Percentiles rank a stretch among this genome's conserved stretches.
Conservation (phyloP, 768 basidiomycete species). For the Termitomyces sp. region DNA sequence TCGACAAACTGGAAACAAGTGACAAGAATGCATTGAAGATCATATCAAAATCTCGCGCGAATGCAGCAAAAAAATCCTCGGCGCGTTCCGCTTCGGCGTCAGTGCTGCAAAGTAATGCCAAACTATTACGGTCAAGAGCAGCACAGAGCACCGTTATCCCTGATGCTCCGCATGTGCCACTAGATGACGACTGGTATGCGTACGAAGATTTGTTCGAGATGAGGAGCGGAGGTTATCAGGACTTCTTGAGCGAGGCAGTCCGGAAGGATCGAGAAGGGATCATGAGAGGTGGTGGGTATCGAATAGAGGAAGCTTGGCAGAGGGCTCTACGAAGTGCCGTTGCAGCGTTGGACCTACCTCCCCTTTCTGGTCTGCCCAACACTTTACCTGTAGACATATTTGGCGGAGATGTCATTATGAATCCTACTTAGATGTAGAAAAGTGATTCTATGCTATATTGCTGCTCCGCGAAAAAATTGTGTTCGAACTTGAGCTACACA, state of each 20-base stretch:
- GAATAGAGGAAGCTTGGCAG: conserved; percentile 82
- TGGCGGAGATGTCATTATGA: conserved; percentile 48
- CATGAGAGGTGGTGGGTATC: conserved; percentile 83
- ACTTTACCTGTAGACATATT: conserved; percentile 21
- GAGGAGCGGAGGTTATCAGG: conserved; percentile 58
- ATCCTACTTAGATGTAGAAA: conserved; percentile 27
- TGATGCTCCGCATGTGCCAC: conserved; percentile 77
- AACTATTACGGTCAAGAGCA: conserved; percentile 59
- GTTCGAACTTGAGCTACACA: neutral
- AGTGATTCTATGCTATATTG: neutral
- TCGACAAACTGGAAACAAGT: conserved; percentile 79
- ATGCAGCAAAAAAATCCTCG: conserved; percentile 59
- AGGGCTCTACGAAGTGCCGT: conserved; percentile 74
- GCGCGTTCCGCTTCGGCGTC: conserved; percentile 51
- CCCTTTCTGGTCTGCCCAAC: conserved; percentile 35
- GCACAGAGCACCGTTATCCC: conserved; percentile 66
- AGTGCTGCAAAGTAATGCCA: conserved; percentile 45
- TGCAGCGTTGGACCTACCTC: conserved; percentile 65
- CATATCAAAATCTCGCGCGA: conserved; percentile 66
- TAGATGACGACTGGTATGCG: conserved; percentile 74
- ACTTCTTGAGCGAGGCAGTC: conserved; percentile 74
- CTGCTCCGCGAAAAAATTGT: neutral
- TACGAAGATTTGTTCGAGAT: conserved; percentile 69
- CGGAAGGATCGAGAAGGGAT: conserved; percentile 73
- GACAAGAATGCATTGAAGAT: conserved; percentile 68